Conservation (phyloP, 345 rosid genomes). For the Aurinia saxatilis region DNA sequence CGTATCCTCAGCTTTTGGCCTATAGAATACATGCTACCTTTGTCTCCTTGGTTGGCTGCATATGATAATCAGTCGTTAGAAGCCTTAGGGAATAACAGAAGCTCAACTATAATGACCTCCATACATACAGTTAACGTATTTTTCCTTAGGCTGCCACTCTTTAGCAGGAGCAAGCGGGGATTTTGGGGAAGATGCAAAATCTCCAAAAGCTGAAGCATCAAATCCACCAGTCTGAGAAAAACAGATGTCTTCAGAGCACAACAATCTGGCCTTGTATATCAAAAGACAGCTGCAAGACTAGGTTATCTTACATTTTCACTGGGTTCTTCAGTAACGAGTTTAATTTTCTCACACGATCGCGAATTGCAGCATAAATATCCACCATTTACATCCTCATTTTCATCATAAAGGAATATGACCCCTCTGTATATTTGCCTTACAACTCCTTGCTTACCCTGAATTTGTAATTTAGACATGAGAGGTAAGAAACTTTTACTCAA, state of each 20-base stretch:
- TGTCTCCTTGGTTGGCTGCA: conserved; percentile 71
- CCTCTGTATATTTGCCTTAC: conserved; percentile 87
- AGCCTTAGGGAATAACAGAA: neutral
- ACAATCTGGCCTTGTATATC: neutral
- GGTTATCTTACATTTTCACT: conserved; percentile 50
- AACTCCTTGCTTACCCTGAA: conserved; percentile 85
- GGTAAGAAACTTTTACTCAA: neutral
- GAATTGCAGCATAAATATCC: conserved; percentile 80
- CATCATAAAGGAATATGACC: conserved; percentile 54
- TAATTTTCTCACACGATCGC: conserved; percentile 69
- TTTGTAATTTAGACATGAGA: conserved; percentile 5
- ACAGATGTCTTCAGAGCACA: conserved; percentile 13
- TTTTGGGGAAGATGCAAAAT: conserved; percentile 62
- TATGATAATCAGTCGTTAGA: conserved; percentile 24
- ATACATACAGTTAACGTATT: conserved; percentile 47
- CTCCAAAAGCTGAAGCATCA: conserved; percentile 48
- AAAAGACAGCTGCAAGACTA: neutral
- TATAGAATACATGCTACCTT: conserved; percentile 57
- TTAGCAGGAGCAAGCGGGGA: conserved; percentile 66
- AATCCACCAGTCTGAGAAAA: conserved; percentile 49
- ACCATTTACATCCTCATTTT: conserved; percentile 70
- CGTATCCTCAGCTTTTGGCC: conserved; percentile 92
- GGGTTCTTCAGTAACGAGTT: conserved; percentile 33
- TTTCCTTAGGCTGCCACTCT: conserved; percentile 36
- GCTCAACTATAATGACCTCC: neutral